Percentiles rank a stretch among this genome's conserved stretches.
These are phyloP conservation scores for Ceratobasidium sp. DNA, from an alignment of 1,284 basidiomycete genomes.

Conservation along the genomic window DNA sequence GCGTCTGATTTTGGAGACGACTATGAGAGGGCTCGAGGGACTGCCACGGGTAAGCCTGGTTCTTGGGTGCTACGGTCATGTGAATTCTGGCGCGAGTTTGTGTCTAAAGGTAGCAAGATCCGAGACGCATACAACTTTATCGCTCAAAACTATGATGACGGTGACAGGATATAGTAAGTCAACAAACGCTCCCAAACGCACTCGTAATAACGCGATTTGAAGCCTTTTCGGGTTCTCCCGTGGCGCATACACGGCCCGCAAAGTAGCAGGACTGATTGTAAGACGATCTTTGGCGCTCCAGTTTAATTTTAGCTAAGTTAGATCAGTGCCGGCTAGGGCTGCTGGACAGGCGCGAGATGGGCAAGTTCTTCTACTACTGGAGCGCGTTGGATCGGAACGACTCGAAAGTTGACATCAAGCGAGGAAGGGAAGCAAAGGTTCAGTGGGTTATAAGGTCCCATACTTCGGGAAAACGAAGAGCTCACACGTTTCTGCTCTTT, in stretches of 20 bases:
- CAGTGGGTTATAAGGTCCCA: slow-evolving; percentile 2
- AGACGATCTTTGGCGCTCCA: background rate
- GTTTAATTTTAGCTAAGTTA: background rate
- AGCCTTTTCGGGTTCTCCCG: slow-evolving; percentile 47
- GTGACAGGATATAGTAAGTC: slow-evolving; percentile 43
- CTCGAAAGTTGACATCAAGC: background rate
- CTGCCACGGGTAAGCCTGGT: slow-evolving; percentile 19
- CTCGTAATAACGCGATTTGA: background rate
- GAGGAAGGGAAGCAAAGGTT: background rate
- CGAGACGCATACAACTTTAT: slow-evolving; percentile 48
- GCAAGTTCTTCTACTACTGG: slow-evolving; percentile 46
- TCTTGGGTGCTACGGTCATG: background rate
- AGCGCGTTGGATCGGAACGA: slow-evolving; percentile 38
- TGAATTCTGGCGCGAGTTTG: background rate
- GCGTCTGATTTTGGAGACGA: slow-evolving; percentile 28
- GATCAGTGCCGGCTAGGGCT: slow-evolving; percentile 41
- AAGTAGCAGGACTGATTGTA: slow-evolving; percentile 48
- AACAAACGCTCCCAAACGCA: background rate
- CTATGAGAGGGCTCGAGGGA: slow-evolving; percentile 33
- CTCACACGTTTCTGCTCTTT: slow-evolving; percentile 8
- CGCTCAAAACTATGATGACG: slow-evolving; percentile 45
- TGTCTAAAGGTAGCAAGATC: slow-evolving; percentile 43
- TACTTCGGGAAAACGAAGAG: slow-evolving; percentile 17
- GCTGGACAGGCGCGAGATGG: slow-evolving; percentile 42
- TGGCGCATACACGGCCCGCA: slow-evolving; percentile 50